Base-by-base conservation (phyloP, 192 early-diverging fungal genomes). In the Umbelopsis isabellina region DNA sequence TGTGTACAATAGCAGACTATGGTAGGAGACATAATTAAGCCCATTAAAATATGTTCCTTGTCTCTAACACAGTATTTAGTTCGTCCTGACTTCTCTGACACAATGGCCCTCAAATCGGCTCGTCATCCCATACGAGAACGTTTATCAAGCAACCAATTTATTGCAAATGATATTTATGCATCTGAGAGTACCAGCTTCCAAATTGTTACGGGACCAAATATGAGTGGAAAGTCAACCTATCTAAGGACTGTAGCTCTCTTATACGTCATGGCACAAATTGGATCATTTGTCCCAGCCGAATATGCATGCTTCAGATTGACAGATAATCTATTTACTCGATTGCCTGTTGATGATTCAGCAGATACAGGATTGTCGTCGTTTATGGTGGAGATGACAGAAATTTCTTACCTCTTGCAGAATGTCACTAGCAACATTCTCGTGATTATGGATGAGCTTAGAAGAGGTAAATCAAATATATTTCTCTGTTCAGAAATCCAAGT, bases 141-240 rank as follows among this genome's bases (percentile, higher is more conserved):
- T 22, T 22, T 86, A 30, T 72, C 65, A 49, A 52, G 46, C 52
- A 75, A 77, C 8, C 45, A 69, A 18, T 91, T 89, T 68, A 84
- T 95, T 1, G 79, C 91, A 9, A 97, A 97, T 69, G 91, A 92
- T 67, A 78, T 86, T 9, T 87, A 79, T 66, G 88, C 90, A 7
- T 73, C 76, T 16, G 73, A 74, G 5, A 80, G 72, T 4, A 75
- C 79, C 0, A 87, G 83, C 18, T 85, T 96, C 69, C 94, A 92
- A 35, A 78, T 95, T 15, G 88, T 97, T 7, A 94, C 92, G 12
- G 96, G 96, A 0, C 92, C 95, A 8, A 98, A 98, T 72, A 96
- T 95, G 95, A 90, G 91, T 41, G 94, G 95, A 22, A 95, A 96
- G 75, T 89, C 90, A 13, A 95, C 94, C 7, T 96, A 94, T 75